Percentiles rank a stretch among this genome's conserved stretches.
Conservation (phyloP, 768 basidiomycete genomes). For the Gloeopeniophorella convolvens region DNA sequence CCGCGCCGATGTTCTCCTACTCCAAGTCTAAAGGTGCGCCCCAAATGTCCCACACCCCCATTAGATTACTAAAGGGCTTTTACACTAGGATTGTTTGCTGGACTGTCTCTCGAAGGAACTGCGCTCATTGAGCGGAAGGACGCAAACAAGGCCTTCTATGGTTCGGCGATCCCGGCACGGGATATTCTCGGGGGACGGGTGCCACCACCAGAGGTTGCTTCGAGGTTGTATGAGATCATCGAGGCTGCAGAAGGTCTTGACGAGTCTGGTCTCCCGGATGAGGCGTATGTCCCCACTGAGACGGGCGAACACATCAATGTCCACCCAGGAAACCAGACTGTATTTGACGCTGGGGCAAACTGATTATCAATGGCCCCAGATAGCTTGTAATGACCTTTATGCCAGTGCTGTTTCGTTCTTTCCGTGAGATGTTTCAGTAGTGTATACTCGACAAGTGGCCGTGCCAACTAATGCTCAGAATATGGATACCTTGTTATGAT, state of each 20-base stretch:
- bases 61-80: neutral
- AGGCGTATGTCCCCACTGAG: slow-evolving; percentile 70
- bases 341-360: slow-evolving; percentile 68
- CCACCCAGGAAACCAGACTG: slow-evolving; percentile 41
- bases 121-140: slow-evolving; percentile 93
- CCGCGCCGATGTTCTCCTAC: slow-evolving; percentile 96
- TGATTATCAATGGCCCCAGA: neutral
- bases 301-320: slow-evolving; percentile 51
- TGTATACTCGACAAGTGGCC: neutral
- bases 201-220: slow-evolving; percentile 95
- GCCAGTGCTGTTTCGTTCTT: neutral
- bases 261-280: slow-evolving; percentile 71
- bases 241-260: slow-evolving; percentile 94
- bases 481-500: no score
- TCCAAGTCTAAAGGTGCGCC: slow-evolving; percentile 85
- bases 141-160: slow-evolving; percentile 95
- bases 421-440: neutral
- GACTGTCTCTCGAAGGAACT: slow-evolving; percentile 91
- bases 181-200: slow-evolving; percentile 93
- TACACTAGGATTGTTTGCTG: slow-evolving; percentile 82
- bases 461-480: no score
- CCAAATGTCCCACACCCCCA: neutral
- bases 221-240: slow-evolving; percentile 89
- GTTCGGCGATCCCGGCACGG: slow-evolving; percentile 77
- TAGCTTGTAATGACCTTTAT: slow-evolving; percentile 1